Base-by-base conservation (phyloP, 1,284 basidiomycete species). In the Cerrena zonata region DNA sequence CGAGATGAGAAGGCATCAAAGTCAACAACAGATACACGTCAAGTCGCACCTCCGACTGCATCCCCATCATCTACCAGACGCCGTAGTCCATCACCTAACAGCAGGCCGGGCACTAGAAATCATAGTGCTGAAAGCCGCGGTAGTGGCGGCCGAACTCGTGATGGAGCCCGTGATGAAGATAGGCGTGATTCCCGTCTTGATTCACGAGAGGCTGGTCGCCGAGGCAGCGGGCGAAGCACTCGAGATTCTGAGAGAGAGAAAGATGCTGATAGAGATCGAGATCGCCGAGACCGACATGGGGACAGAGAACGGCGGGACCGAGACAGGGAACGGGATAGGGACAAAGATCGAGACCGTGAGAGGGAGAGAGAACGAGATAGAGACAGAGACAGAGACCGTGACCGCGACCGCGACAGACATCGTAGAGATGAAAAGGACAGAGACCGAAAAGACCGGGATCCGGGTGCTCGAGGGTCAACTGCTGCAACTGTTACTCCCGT, bases 51-150 rank as follows among this genome's bases (percentile, higher is more conserved):
- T 56, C 73, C 70, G 18, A 74, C 77, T 47, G 69, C 73, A 2
- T 48, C 53, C 27, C 73, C 72, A 13, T 73, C 76, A 22, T 53
- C 66, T 24, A 59, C 69, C 47, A 78, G 78, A 40, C 74, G 73
- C 26, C 80, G 84, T 43, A 85, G 86, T 5, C 67, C 74, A 2
- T 87, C 88, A 5, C 86, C 88, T 12, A 60, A 73, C 2, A 82
- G 79, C 51, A 78, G 78, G 24, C 81, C 82, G 11, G 84, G 83
- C 4, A 85, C 86, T 11, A 73, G 88, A 50, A 85, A 86, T 53
- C 72, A 76, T 37, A 90, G 87, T 58, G 65, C 72, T 36, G 88
- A 89, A 52, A 89, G 87, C 58, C 82, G 84, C 36, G 70, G 75
- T 12, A 89, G 86, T 60, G 82, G 77, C 22, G 82, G 79, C 30